phyloP scores from a whole-genome alignment of 2,329 filamentous ascomycete species.

The Fusarium nodosum region DNA sequence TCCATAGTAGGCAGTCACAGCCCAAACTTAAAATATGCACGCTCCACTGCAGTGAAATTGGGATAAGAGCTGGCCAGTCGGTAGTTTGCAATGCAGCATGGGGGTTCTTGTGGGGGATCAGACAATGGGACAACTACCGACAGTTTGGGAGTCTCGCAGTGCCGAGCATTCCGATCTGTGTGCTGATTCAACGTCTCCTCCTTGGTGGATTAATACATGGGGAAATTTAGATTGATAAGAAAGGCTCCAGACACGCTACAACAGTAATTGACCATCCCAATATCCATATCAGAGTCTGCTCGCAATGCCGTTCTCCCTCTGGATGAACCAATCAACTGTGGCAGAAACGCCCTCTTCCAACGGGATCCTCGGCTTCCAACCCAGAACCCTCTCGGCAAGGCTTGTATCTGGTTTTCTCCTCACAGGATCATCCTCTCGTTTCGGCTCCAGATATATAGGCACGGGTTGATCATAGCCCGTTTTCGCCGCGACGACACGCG shows the following conservation, averaged over 20 bases:
- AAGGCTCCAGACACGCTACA: not conserved
- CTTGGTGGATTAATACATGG: not conserved
- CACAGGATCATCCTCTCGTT: constrained; percentile 39
- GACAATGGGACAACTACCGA: not conserved
- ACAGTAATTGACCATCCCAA: not conserved
- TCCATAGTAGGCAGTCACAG: not conserved
- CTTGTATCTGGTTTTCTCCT: constrained; percentile 34
- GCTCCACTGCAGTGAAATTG: not conserved
- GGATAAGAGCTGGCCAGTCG: not conserved
- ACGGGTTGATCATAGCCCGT: constrained; percentile 15
- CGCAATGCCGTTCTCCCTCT: constrained; percentile 14
- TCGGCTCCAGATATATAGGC: constrained; percentile 22
- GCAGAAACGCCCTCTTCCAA: constrained; percentile 33
- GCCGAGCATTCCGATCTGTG: not conserved
- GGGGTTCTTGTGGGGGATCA: not conserved
- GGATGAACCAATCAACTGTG: constrained; percentile 42
- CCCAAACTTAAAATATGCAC: constrained; percentile 19
- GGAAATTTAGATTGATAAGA: not conserved
- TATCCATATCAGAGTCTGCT: constrained; percentile 21
- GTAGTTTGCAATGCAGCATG: constrained; percentile 4
- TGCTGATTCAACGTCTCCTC: not conserved
- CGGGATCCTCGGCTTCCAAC: constrained; percentile 26
- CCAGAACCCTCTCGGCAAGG: constrained; percentile 25
- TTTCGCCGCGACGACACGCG: constrained; percentile 31
- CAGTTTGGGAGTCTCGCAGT: not conserved